Evolutionary conservation across 208 protist species (phyloP), one percentile per base, ranked within the genome.

Genomic region (Trypanosoma scelopori): DNA sequence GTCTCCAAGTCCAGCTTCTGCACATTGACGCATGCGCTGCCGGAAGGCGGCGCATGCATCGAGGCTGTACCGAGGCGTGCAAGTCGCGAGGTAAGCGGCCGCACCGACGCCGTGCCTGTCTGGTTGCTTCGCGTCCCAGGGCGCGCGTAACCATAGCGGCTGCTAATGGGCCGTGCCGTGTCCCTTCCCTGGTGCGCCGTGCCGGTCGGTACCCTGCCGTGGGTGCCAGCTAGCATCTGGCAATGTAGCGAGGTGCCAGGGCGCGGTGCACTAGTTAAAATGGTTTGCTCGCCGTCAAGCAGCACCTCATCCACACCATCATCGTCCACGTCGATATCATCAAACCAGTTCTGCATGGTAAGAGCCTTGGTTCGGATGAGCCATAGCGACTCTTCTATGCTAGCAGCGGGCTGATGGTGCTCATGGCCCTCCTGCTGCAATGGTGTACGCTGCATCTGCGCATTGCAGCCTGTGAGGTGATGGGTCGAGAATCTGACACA

Each of bases 321-420:
- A 64, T 98, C 96, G 45, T 98, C 97, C 53, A 98, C 76, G 30
- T 98, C 96, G n/a, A 89, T 78, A 70, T 99, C 97, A 69, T 98
- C 95, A 67, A 97, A 97, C 84, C 85, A 98, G 62, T 80, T 92
- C 63, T 95, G 89, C 59, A 84, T 71, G 43, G 95, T 94, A 46
- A 98, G 81, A 7, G 94, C 86, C 41, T 85, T 82, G 6, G 83
- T 89, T 73, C 98, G 97, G 13, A 98, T 85, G 55, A 81, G 94
- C 97, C 97, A 98, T 55, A 98, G 70, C 37, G 81, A 72, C 81
- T 93, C 77, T 15, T 92, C 82, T 22, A 79, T 35, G 9, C 39
- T 50, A 30, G 32, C 28, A 4, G 7, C 22, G 42, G 20, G 30
- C 23, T 16, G 23, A 5, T 51, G 66, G 23, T n/a, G 32, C 51